These are phyloP conservation scores for Boletellus deceptivus DNA, from an alignment of 1,284 basidiomycete genomes.

Conservation along the genomic window DNA sequence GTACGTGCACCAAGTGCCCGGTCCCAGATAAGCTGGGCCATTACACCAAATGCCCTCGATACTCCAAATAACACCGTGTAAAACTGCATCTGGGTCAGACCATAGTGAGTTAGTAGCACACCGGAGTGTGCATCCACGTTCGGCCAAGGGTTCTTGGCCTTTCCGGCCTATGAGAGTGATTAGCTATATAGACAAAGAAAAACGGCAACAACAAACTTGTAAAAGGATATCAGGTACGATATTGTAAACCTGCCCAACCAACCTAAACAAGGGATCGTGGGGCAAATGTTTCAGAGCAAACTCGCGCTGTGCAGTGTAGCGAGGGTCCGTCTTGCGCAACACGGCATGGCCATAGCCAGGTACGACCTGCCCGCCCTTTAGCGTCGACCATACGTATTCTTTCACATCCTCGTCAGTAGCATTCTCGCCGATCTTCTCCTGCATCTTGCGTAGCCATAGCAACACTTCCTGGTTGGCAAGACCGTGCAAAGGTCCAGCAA, in stretches of 20 bases:
- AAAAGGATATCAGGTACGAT: slow-evolving; percentile 92
- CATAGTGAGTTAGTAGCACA: slow-evolving; percentile 89
- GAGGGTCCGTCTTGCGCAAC: slow-evolving; percentile 95
- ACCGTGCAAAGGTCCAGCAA: slow-evolving; percentile 96
- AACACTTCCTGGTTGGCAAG: slow-evolving; percentile 97
- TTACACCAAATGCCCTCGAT: slow-evolving; percentile 89
- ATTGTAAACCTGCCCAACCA: slow-evolving; percentile 91
- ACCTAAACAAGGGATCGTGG: slow-evolving; percentile 86
- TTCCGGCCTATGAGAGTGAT: slow-evolving; percentile 79
- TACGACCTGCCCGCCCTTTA: slow-evolving; percentile 90
- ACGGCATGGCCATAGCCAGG: slow-evolving; percentile 98
- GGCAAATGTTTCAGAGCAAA: slow-evolving; percentile 91
- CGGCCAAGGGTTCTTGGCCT: slow-evolving; percentile 92
- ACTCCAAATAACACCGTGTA: slow-evolving; percentile 98
- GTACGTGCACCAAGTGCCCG: slow-evolving; percentile 90
- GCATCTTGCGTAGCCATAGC: slow-evolving; percentile 88
- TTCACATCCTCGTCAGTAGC: slow-evolving; percentile 83
- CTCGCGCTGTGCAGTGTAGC: slow-evolving; percentile 94
- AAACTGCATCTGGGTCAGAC: slow-evolving; percentile 86
- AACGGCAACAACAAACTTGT: slow-evolving; percentile 74
- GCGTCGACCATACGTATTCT: slow-evolving; percentile 91
- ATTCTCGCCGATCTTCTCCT: slow-evolving; percentile 77
- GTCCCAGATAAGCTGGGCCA: slow-evolving; percentile 91
- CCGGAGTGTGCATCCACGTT: slow-evolving; percentile 98
- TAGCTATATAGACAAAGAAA: slow-evolving; percentile 82